Evolutionary conservation across 2,329 filamentous ascomycete genomes (phyloP), one percentile per base, ranked within the genome.

Genomic region (Cladophialophora exuberans): DNA sequence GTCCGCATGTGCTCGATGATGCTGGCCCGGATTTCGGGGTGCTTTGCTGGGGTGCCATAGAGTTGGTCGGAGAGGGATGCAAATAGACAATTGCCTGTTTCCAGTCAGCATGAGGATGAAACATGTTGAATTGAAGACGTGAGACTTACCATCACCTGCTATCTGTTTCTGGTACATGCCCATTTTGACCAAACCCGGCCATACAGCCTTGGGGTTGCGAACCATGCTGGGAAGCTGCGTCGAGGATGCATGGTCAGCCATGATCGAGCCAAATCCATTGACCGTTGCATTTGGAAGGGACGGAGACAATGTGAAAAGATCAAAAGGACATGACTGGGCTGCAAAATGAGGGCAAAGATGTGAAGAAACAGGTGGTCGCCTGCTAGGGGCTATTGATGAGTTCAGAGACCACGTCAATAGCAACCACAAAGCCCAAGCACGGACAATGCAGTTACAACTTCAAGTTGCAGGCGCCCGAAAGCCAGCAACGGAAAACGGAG

Each of bases 51-150:
- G 65, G 80, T 71, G 60, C 83, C 85, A 66, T 83, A 86, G 48
- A 88, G 70, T 73, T 88, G 84, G 67, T 87, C 83, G 60, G 83
- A 84, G 33, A 87, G 75, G 58, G 84, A 84, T 69, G 84, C 83
- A 73, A 87, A 88, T 31, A 88, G 79, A 70, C 85, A 88, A 73
- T 87, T 87, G 63, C 84, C 85, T 87, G 62, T 36, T 55, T 54
- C 25, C 13, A 45, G 35, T 54, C 18, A 52, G 49, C 26, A 15
- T 36, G 36, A 43, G 48, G 23, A 42, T 36, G 36, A 59, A 57
- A 17, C 9, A 13, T 15, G 13, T 9, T 31, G 6, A 15, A 3
- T 11, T 11, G 9, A 5, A n/a, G 38, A 38, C 30, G 33, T 13
- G 35, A 25, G 46, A 20, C 51, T 35, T 62, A 64, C 63, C 63